Evolutionary conservation across 1,284 basidiomycete genomes (phyloP).

Genomic region (Puccinia coronata): DNA sequence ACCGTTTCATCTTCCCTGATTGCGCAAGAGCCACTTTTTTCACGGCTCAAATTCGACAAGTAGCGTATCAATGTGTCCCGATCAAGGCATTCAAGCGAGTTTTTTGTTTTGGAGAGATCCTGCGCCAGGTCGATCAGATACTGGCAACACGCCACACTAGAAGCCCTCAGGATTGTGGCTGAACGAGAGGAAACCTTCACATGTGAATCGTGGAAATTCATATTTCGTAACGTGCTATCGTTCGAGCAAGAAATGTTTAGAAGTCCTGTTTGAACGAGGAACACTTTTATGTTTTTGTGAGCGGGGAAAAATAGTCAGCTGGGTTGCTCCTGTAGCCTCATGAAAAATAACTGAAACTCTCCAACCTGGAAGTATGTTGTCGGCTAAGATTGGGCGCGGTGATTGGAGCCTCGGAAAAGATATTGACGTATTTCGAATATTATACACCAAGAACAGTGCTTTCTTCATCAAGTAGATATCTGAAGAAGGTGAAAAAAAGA

Average conservation of each 20-base stretch:
- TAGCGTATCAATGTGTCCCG: constrained; percentile 9
- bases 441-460: constrained; percentile 31
- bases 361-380: constrained; percentile 37
- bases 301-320: background rate
- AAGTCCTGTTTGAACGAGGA: constrained; percentile 36
- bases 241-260: constrained; percentile 12
- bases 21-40: constrained; percentile 4
- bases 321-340: background rate
- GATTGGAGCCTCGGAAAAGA: constrained; percentile 31
- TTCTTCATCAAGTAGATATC: constrained; percentile 38
- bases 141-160: constrained; percentile 39
- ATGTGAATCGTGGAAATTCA: background rate
- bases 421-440: constrained; percentile 22
- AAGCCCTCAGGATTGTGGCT: constrained; percentile 38
- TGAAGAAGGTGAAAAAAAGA: constrained; percentile 3
- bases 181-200: constrained; percentile 30
- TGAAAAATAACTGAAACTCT: background rate
- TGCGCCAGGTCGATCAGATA: constrained; percentile 6
- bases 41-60: constrained; percentile 19
- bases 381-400: constrained; percentile 36
- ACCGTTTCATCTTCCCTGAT: background rate
- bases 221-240: background rate
- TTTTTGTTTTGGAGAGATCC: background rate
- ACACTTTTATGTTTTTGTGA: background rate
- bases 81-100: background rate